Base-by-base conservation (phyloP, 768 basidiomycete species). In the Omphalotus guepiniiformis region DNA sequence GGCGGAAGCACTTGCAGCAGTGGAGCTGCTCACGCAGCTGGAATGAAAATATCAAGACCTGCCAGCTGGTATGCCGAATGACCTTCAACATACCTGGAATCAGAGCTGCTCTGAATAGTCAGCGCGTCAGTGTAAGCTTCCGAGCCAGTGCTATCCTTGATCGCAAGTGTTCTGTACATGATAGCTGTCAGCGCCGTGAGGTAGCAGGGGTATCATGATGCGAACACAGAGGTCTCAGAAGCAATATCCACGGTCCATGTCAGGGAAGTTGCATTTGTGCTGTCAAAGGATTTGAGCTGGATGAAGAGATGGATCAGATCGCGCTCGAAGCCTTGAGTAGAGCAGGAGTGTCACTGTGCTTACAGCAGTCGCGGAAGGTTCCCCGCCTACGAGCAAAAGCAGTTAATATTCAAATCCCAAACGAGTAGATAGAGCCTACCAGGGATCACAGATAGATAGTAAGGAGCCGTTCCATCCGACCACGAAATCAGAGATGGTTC, bases 401-500 rank as follows among this genome's bases (percentile, higher is more conserved):
- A 39, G 18, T 7, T 35, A 48, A 50, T 32, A 30, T 27, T 25
- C 28, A 21, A 19, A 47, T 26, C 18, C 16, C 27, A 16, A 38
- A 32, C 28, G 21, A 4, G 2, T 40, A 15, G 11, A 2, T 7
- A 34, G 13, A 41, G 22, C 75, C 26, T 52, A 86, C 85, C 81
- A 39, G 85, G 86, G 32, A 85, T 54, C 42, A 85, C 53, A 8
- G 76, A 67, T 41, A 87, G 47, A 60, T 68, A 89, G 64, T 75
- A 88, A 1, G 86, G 85, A 0, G 67, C 19, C 0, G 47, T 39
- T 26, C 84, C 83, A 3, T 67, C 76, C 22, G 48, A 29, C 81
- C 82, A 88, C 2, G 57, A 58, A 27, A 89, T 32, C 53, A 74
- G 59, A 16, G 75, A 67, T 7, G 87, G 87, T 53, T 87, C 85